These are phyloP conservation scores for Aspergillus sclerotiicarbonarius DNA, from an alignment of 495 filamentous ascomycete species.

Conservation along the genomic window DNA sequence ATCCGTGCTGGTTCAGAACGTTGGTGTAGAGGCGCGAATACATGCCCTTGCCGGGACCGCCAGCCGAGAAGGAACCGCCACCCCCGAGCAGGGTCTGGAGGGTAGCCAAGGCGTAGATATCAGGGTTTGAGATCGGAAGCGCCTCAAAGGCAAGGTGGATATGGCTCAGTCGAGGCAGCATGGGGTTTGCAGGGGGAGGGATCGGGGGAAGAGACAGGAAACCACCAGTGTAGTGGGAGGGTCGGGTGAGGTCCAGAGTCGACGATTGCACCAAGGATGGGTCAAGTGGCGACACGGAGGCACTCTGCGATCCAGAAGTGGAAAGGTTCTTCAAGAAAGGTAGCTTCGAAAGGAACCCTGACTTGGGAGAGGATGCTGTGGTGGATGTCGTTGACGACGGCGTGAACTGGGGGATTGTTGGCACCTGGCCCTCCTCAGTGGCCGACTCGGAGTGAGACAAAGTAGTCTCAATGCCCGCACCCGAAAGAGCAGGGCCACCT, in stretches of 20 bases:
- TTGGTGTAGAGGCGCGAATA: slow-evolving; percentile 96
- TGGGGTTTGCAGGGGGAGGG: slow-evolving; percentile 70
- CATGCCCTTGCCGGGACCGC: slow-evolving; percentile 98
- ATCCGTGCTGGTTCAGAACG: slow-evolving; percentile 93
- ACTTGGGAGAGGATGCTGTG: slow-evolving; percentile 40
- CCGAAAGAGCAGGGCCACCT: slow-evolving; percentile 54
- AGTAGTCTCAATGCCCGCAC: slow-evolving; percentile 54
- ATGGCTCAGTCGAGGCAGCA: slow-evolving; percentile 79
- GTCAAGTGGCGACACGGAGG: slow-evolving; percentile 52
- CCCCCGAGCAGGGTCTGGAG: slow-evolving; percentile 94
- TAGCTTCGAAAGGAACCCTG: slow-evolving; percentile 72
- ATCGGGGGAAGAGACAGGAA: slow-evolving; percentile 81
- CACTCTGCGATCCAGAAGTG: slow-evolving; percentile 60
- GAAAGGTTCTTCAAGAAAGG: slow-evolving; percentile 93
- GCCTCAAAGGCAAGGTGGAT: slow-evolving; percentile 97
- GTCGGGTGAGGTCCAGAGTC: slow-evolving; percentile 55
- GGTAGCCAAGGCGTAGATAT: slow-evolving; percentile 97
- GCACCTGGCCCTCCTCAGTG: slow-evolving; percentile 37
- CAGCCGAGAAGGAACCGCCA: slow-evolving; percentile 95
- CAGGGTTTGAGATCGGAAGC: slow-evolving; percentile 79
- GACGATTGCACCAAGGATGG: slow-evolving; percentile 43
- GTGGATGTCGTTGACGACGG: slow-evolving; percentile 40
- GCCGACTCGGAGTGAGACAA: slow-evolving; percentile 47
- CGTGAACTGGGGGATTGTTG: slow-evolving; percentile 41
- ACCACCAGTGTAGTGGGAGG: slow-evolving; percentile 90